These are phyloP conservation scores for Arachnopeziza araneosa DNA, from an alignment of 2,329 filamentous ascomycete species.

Conservation along the genomic window DNA sequence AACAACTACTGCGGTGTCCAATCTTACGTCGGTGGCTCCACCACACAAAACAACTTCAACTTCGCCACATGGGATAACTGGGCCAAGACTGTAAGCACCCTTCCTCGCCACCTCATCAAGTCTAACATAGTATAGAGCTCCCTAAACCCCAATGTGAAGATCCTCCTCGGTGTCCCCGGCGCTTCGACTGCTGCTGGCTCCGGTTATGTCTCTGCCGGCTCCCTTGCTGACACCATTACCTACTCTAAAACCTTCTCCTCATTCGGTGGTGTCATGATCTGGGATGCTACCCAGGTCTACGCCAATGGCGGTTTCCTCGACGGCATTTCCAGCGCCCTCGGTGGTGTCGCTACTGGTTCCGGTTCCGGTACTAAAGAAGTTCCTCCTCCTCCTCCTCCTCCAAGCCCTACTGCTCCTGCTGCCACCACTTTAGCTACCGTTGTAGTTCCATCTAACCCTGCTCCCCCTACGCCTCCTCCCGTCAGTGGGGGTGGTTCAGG, in stretches of 20 bases:
- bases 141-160: slow-evolving; percentile 53
- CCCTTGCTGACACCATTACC: slow-evolving; percentile 44
- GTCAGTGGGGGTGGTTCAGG: not conserved
- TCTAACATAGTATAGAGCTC: slow-evolving; percentile 28
- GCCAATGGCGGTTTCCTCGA: slow-evolving; percentile 51
- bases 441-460: not conserved
- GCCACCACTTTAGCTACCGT: not conserved
- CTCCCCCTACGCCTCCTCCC: not conserved
- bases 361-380: not conserved
- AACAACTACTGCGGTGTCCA: slow-evolving; percentile 52
- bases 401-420: too few relatives aligned
- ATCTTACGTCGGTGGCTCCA: slow-evolving; percentile 41
- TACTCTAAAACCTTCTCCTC: slow-evolving; percentile 50
- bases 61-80: slow-evolving; percentile 60
- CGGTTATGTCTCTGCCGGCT: slow-evolving; percentile 47
- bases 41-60: slow-evolving; percentile 51
- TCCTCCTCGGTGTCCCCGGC: slow-evolving; percentile 57
- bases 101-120: not conserved
- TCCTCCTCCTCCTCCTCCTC: not conserved
- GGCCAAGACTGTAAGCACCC: slow-evolving; percentile 42
- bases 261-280: slow-evolving; percentile 66
- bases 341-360: not conserved
- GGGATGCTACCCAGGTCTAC: slow-evolving; percentile 59
- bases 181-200: slow-evolving; percentile 39
- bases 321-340: slow-evolving; percentile 9